Base-by-base conservation (phyloP, 1,284 basidiomycete species). In the Tylopilus sp. region DNA sequence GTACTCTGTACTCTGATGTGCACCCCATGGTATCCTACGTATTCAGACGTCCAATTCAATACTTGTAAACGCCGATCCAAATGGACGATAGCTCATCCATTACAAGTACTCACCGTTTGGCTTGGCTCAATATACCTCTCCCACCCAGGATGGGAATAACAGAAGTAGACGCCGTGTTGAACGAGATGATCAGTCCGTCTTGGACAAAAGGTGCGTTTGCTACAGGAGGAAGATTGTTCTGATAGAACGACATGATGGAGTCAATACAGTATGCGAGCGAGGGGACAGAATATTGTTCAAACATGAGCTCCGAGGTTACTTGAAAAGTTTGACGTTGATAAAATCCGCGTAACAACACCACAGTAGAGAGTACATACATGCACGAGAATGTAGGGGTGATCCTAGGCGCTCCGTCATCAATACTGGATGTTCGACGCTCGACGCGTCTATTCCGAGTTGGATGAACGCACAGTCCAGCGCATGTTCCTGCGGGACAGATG, bases 371-470 rank as follows among this genome's bases (percentile, higher is more conserved):
- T 35, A 81, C 90, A 54, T 70, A 94, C 93, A 71, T 33, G 86
- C 80, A 69, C 97, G 79, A 11, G 93, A 96, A 72, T 96, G 93
- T 26, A 96, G 72, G 0, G 95, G 94, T 36, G 94, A 93, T 57
- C 88, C 88, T 3, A 99, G 76, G 11, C 94, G 82, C 70, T 99
- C 97, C 0, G 94, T 90, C 92, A 99, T 97, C 56, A 97, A 75
- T 25, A 99, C 78, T 0, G 96, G 95, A 68, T 98, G 94, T 53
- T 90, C 82, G 31, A 98, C 80, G n/a, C 80, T 78, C 8, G 84
- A 74, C 0, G 85, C 82, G 64, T 93, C 86, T 58, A 98, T 87
- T 9, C 92, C 92, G 8, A 99, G 80, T 54, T 88, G 86, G 50
- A 90, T 78, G 68, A 98, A 95, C 35, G 91, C 88, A 73, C 90